Base-by-base conservation (phyloP, 116 monocot genomes). In the Trichopus zeylanicus region DNA sequence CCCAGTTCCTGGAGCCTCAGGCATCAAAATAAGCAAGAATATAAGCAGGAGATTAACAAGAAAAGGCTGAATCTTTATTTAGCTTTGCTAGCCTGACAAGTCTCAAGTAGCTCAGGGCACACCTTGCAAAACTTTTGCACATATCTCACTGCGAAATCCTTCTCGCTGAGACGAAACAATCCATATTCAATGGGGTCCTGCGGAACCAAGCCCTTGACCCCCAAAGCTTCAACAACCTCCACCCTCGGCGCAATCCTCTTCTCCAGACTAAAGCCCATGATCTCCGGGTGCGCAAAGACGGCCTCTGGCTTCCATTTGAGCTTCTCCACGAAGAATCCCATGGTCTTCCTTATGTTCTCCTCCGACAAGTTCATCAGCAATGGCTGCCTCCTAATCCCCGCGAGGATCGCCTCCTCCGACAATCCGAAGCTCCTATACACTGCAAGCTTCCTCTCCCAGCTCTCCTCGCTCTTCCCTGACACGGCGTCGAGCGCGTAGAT, bases 161-260 rank as follows among this genome's bases (percentile, higher is more conserved):
- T 48, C 26, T 65, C 56, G 2, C 21, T 10, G 21, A 75, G 20
- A 1, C 29, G 5, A 13, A 71, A 56, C 3, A 76, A 46, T 20
- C 19, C 26, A 19, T 15, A 59, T 4, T 39, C 32, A 20, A 26
- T 26, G 21, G 31, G 16, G 13, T 48, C 47, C 38, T 24, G 68
- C 28, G 33, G 48, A 26, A 64, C 1, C 32, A 60, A 34, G 4
- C 64, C 60, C 47, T 76, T 61, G 1, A 69, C 69, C 13, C 26
- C 29, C 48, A 87, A 46, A 12, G 71, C 2, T 25, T 47, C 38
- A 29, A 73, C 48, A 28, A 77, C 70, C 12, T 52, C 31, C 29
- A 51, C 76, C 70, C 87, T 67, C 48, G 82, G 87, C 13, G 76
- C 18, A 24, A 87, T 54, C 51, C 70, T 67, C 53, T 70, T 70